Conservation (phyloP, 179 eudicot genomes). For the Actinidia arguta region DNA sequence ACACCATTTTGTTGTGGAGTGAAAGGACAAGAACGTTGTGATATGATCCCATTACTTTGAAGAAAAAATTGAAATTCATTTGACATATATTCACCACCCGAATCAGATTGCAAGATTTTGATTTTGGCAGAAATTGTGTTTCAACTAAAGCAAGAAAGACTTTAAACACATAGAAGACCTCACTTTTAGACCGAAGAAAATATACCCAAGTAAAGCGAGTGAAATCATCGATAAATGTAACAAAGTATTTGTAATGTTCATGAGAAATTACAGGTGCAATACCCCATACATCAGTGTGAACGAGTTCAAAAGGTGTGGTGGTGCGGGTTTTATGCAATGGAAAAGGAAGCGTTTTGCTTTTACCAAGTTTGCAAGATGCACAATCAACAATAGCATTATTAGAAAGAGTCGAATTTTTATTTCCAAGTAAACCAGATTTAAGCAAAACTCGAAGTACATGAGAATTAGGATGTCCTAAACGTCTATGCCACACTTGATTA, state of each 20-base stretch:
- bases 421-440: slow-evolving; percentile 1
- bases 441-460: not conserved
- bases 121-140: slow-evolving; percentile 6
- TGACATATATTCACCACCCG: too few species aligned
- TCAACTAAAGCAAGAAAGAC: not conserved
- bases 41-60: not conserved
- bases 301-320: not conserved
- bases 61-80: slow-evolving; percentile 8
- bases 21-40: not conserved
- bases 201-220: not conserved
- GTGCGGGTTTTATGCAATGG: not conserved
- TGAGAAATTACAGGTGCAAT: slow-evolving; percentile 1
- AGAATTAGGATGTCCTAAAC: too few species aligned
- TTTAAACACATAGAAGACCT: not conserved
- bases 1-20: too few species aligned
- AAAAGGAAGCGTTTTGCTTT: slow-evolving; percentile 16
- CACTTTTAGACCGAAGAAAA: not conserved
- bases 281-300: slow-evolving; percentile 14
- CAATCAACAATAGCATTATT: not conserved
- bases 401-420: not conserved
- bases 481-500: too few species aligned
- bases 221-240: slow-evolving; percentile 1
- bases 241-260: not conserved
- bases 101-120: too few species aligned
- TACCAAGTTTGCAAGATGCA: slow-evolving; percentile 7